Percentiles rank a stretch among this genome's conserved stretches.
These are phyloP conservation scores for Fusarium udum DNA, from an alignment of 2,329 filamentous ascomycete species.

Conservation along the genomic window DNA sequence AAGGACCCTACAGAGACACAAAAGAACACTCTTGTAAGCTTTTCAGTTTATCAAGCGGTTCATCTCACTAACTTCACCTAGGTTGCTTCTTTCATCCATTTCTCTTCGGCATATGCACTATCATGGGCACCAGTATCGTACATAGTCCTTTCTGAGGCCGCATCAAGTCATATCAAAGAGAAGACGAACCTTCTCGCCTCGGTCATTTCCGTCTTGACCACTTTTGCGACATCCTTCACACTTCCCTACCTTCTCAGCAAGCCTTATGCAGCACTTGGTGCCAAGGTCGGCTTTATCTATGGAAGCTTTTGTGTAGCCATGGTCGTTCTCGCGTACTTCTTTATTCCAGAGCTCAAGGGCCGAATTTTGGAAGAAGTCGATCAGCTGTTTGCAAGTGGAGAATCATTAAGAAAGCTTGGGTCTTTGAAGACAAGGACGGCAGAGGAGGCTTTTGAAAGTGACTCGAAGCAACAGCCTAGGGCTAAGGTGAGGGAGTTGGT, in stretches of 20 bases:
- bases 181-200: constrained; percentile 45
- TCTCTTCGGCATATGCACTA: constrained; percentile 37
- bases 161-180: constrained; percentile 42
- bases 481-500: neutral
- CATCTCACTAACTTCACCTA: neutral
- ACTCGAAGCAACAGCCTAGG: neutral
- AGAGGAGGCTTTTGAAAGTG: neutral
- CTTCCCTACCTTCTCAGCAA: constrained; percentile 51
- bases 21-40: neutral
- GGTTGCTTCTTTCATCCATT: constrained; percentile 44
- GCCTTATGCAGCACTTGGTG: constrained; percentile 47
- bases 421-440: neutral
- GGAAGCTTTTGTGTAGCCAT: constrained; percentile 35
- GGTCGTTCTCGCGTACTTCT: constrained; percentile 39
- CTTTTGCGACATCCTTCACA: constrained; percentile 48
- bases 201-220: constrained; percentile 44
- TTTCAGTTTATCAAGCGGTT: rapidly evolving
- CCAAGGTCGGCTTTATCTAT: constrained; percentile 53
- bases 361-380: constrained; percentile 65
- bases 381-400: constrained; percentile 42
- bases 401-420: neutral
- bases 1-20: neutral
- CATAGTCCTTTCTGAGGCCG: constrained; percentile 41
- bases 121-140: constrained; percentile 46
- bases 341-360: constrained; percentile 66